Percentiles rank a stretch among this genome's conserved stretches.
Evolutionary conservation across 2,329 filamentous ascomycete genomes (phyloP).

Genomic region (Botrytis pseudocinerea): DNA sequence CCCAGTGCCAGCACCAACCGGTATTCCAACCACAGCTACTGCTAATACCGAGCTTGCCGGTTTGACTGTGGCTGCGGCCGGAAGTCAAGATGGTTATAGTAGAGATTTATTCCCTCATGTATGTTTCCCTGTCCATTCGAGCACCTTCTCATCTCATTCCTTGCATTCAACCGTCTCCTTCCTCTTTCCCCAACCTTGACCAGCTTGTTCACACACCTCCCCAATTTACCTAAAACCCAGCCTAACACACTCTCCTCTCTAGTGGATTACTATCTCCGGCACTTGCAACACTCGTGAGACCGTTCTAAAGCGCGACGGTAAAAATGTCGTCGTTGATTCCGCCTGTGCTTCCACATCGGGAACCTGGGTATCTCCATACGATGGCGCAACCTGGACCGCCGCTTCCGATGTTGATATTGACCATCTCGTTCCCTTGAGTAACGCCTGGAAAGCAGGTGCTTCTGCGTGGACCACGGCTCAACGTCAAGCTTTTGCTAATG

Average conservation of each 20-base stretch:
- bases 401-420: slow-evolving; percentile 77
- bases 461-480: slow-evolving; percentile 67
- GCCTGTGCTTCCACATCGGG: slow-evolving; percentile 66
- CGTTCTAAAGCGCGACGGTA: slow-evolving; percentile 74
- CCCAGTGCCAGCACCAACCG: slow-evolving; percentile 49
- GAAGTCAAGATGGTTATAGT: slow-evolving; percentile 58
- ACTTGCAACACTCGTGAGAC: slow-evolving; percentile 71
- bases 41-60: slow-evolving; percentile 59
- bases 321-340: slow-evolving; percentile 56
- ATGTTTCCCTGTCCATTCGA: background rate
- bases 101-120: slow-evolving; percentile 63
- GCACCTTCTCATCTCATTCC: background rate
- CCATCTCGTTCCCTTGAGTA: slow-evolving; percentile 78
- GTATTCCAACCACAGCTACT: slow-evolving; percentile 59
- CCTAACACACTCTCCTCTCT: background rate
- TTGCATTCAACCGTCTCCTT: slow-evolving; percentile 13
- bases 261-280: slow-evolving; percentile 56
- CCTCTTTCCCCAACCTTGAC: background rate
- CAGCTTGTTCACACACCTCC: background rate
- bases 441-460: slow-evolving; percentile 76
- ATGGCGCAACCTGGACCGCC: slow-evolving; percentile 68
- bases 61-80: slow-evolving; percentile 58
- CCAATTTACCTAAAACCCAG: background rate
- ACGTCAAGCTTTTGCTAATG: slow-evolving; percentile 73
- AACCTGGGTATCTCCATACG: slow-evolving; percentile 70